Evolutionary conservation across 208 protist genomes (phyloP).

Genomic region (Leishmania gerbilli): DNA sequence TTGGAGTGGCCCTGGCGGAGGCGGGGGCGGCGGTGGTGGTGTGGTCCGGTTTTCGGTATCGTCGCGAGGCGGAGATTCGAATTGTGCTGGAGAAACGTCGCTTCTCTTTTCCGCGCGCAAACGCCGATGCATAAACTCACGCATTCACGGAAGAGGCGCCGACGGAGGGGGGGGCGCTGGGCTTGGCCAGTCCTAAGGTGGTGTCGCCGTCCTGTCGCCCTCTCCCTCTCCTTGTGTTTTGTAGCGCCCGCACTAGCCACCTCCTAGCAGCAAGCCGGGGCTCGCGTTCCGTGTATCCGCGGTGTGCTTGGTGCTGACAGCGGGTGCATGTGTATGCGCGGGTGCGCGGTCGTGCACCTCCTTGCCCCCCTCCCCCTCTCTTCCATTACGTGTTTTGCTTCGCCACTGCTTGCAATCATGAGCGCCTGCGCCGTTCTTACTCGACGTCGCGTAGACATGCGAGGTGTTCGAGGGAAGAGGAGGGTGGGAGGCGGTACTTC

Average conservation of each 20-base stretch:
- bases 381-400: background rate
- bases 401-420: background rate
- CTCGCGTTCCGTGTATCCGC: background rate
- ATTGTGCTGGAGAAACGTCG: slow-evolving; percentile 18
- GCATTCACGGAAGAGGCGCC: background rate
- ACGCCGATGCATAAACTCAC: background rate
- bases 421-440: background rate
- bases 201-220: background rate
- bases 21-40: slow-evolving; percentile 18
- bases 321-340: background rate
- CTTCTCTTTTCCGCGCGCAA: background rate
- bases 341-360: background rate
- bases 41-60: slow-evolving; percentile 8
- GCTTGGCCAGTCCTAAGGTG: background rate
- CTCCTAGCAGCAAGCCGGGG: background rate
- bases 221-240: background rate
- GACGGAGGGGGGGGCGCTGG: background rate
- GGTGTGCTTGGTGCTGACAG: background rate
- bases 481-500: background rate
- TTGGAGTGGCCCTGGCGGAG: slow-evolving; percentile 1
- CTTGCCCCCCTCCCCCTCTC: background rate
- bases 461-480: background rate
- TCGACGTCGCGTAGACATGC: background rate
- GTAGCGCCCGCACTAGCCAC: background rate
- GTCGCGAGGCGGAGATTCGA: slow-evolving; percentile 31